Evolutionary conservation across 352 stramenopile genomes (phyloP), one percentile per base, ranked within the genome.

Genomic region (Phytophthora europaea): DNA sequence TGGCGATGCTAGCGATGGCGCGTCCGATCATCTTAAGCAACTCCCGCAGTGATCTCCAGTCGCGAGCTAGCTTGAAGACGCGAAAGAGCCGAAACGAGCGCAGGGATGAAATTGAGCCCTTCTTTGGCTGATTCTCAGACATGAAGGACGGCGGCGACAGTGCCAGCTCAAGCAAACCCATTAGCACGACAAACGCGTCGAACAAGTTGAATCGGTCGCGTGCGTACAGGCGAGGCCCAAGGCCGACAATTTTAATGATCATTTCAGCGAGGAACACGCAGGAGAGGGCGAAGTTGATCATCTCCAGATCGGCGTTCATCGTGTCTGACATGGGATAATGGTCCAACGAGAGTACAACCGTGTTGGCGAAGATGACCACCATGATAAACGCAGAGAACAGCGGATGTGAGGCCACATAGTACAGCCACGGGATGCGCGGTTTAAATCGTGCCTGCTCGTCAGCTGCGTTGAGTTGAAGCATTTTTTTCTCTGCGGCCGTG

Each of bases 21-120:
- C 85, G 78, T 6, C 70, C 67, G 18, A 99, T 97, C 61, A 96
- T 95, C 9, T 84, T 57, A 5, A 99, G 78, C n/a, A 99, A 80
- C 7, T 94, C 87, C 5, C 96, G 91, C 28, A 99, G 76, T 2
- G 85, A 93, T 34, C 85, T 78, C 97, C 96, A 99, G 56, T 93
- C 79, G 13, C 93, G 87, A 4, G 96, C 94, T 15, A 99, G 84
- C 61, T 99, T 99, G 64, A 99, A 98, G n/a, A 98, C 81, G 7
- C 94, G 82, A 56, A 98, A 95, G 3, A 98, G 73, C 0, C 96
- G 85, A 63, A 98, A 94, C 2, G 89, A 94, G 10, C 94, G 82
- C 28, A 99, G 74, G 1, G 92, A 83, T 75, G 54, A 99, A 90
- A 64, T 98, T 94, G 78, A 78, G 7, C 84, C 83, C 65, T 89